Base-by-base conservation (phyloP, 176 grass and related monocot genomes). In the Rhynchospora pubera region DNA sequence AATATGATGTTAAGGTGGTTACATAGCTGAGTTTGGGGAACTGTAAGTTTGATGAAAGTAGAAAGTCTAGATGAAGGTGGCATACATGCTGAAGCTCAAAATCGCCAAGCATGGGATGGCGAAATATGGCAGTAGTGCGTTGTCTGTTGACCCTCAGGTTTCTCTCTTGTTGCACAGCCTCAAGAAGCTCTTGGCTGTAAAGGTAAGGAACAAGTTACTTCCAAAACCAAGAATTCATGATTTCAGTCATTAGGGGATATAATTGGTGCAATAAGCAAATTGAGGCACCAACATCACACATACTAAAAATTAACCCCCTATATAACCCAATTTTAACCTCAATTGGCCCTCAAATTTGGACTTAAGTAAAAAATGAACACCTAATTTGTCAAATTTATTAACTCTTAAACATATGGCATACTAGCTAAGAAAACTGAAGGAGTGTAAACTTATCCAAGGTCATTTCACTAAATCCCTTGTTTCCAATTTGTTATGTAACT, bases 111-210 rank as follows among this genome's bases (percentile, higher is more conserved):
- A 89, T 76, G 57, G 90, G 92, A 91, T 94, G 92, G 8, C 48
- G 92, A 85, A 98, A 91, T 83, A 94, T 77, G 32, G 96, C 79
- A 21, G 90, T 85, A 53, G 42, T 87, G 26, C 56, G 85, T 15
- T 82, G 64, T 52, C 55, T 87, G 21, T 91, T 85, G 74, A 79
- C 88, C 83, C 80, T 83, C 50, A 90, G 70, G 55, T 81, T 93
- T 58, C 86, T 90, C 87, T 95, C 96, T 47, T 85, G 85, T 84
- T 98, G 89, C 85, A 98, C 96, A 84, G 92, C 92, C 57, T 98
- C 86, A 2, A 98, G 84, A 82, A 98, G 87, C 82, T 94, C 96
- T 86, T 98, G 96, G 72, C 96, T 98, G 82, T 48, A 77, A 74
- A 7, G 22, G 16, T 47, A 71, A 5, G 18, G 46, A 65, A 66